Evolutionary conservation across 805 yeast genomes (phyloP).

Genomic region (Yarrowia keelungensis): DNA sequence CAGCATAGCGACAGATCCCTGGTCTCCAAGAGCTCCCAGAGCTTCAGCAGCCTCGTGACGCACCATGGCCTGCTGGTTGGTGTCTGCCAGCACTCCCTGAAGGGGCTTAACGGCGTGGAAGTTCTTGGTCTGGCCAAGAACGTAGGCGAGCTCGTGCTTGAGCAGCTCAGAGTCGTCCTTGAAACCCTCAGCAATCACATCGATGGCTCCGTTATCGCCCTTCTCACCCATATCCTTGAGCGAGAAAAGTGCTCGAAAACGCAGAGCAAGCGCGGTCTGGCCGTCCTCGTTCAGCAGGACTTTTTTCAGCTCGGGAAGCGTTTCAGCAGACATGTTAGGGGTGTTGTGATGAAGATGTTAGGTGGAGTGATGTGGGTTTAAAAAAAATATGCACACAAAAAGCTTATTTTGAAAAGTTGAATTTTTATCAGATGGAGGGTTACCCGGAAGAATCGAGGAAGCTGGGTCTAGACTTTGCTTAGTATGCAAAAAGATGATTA

Average conservation of each 20-base stretch:
- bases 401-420: too few species aligned
- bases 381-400: too few species aligned
- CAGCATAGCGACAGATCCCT: slow-evolving; percentile 70
- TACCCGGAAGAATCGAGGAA: too few species aligned
- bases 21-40: slow-evolving; percentile 91
- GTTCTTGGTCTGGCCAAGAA: slow-evolving; percentile 93
- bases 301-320: slow-evolving; percentile 42
- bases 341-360: neutral
- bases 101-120: slow-evolving; percentile 76
- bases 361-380: too few species aligned
- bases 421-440: too few species aligned
- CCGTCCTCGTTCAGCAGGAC: slow-evolving; percentile 56
- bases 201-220: slow-evolving; percentile 67
- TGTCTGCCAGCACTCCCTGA: slow-evolving; percentile 70
- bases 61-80: slow-evolving; percentile 83
- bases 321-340: slow-evolving; percentile 2
- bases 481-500: too few species aligned
- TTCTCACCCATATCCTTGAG: slow-evolving; percentile 86
- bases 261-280: slow-evolving; percentile 73
- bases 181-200: slow-evolving; percentile 86
- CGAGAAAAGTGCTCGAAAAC: slow-evolving; percentile 94
- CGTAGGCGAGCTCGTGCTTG: slow-evolving; percentile 98
- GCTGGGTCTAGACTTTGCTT: too few species aligned
- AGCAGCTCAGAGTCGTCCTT: slow-evolving; percentile 82
- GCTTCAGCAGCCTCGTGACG: slow-evolving; percentile 99